Conservation (phyloP, 371 early-diverging fungal genomes). For the Mucor sp. region DNA sequence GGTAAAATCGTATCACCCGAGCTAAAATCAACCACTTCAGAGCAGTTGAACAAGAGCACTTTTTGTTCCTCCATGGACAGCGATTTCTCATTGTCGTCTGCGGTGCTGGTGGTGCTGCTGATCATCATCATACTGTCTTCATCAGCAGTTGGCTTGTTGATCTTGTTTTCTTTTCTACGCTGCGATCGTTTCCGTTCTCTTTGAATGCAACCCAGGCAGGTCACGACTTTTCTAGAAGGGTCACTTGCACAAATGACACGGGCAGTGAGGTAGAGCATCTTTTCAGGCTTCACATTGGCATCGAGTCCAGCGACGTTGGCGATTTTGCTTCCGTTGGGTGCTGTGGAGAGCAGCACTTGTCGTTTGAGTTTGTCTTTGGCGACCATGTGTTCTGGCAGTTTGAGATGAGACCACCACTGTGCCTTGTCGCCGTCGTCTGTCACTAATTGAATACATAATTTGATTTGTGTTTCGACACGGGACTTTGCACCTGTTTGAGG, state of each 20-base stretch:
- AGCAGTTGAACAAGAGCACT: slow-evolving; percentile 84
- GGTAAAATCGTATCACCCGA: slow-evolving; percentile 90
- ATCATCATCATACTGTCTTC: slow-evolving; percentile 20
- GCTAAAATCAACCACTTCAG: slow-evolving; percentile 84
- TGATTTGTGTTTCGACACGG: slow-evolving; percentile 87
- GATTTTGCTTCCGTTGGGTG: not conserved
- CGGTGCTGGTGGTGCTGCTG: no score
- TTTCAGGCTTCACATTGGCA: slow-evolving; percentile 29
- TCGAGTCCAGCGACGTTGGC: slow-evolving; percentile 16
- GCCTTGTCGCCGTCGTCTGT: slow-evolving; percentile 66
- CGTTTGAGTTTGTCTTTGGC: slow-evolving; percentile 58
- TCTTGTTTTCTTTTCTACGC: slow-evolving; percentile 53
- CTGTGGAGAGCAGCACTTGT: not conserved
- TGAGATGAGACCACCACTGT: slow-evolving; percentile 68
- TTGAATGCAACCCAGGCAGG: slow-evolving; percentile 86
- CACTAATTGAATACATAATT: slow-evolving; percentile 72
- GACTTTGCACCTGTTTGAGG: slow-evolving; percentile 77
- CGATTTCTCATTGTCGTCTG: slow-evolving; percentile 53
- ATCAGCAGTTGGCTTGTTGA: slow-evolving; percentile 11
- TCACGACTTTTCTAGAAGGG: slow-evolving; percentile 72
- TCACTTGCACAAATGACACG: slow-evolving; percentile 91
- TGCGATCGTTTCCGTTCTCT: slow-evolving; percentile 72
- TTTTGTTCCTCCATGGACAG: slow-evolving; percentile 71
- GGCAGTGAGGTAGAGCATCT: slow-evolving; percentile 71
- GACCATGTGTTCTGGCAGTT: slow-evolving; percentile 69